phyloP scores from a whole-genome alignment of 495 filamentous ascomycete species.

The Penicillium herquei region DNA sequence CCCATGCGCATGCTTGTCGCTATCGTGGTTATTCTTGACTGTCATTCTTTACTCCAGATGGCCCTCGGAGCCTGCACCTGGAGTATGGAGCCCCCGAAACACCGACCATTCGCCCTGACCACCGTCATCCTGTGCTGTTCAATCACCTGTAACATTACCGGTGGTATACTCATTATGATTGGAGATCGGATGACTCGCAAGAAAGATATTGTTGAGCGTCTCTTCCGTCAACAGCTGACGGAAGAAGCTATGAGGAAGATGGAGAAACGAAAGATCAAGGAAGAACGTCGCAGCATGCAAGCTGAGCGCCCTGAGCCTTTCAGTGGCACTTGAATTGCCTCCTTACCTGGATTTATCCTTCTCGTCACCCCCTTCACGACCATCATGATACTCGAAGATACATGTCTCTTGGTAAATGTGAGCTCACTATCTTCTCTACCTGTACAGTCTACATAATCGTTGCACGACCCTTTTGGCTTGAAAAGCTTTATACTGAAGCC shows the following conservation, averaged over 20 bases:
- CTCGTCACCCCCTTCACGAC: conserved; percentile 1
- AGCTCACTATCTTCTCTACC: not conserved
- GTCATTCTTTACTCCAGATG: conserved; percentile 72
- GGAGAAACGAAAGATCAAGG: conserved; percentile 57
- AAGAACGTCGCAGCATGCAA: conserved; percentile 40
- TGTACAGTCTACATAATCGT: conserved; percentile 14
- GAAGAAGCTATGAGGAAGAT: conserved; percentile 70
- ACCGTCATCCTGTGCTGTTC: conserved; percentile 76
- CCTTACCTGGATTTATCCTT: not conserved
- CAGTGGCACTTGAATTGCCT: conserved; percentile 7
- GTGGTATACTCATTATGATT: conserved; percentile 68
- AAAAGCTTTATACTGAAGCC: not conserved
- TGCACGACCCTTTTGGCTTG: not conserved
- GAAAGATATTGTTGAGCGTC: conserved; percentile 75
- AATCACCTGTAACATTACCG: conserved; percentile 68
- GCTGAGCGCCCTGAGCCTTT: conserved; percentile 12
- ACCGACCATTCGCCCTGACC: conserved; percentile 65
- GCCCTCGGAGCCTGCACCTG: conserved; percentile 72
- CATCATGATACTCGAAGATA: conserved; percentile 14
- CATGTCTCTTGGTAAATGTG: not conserved
- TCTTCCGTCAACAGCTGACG: conserved; percentile 71
- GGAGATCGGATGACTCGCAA: conserved; percentile 72
- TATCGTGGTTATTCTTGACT: conserved; percentile 71
- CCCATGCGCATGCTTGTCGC: conserved; percentile 67
- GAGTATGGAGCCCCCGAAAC: conserved; percentile 58